Conservation (phyloP, 768 basidiomycete species). For the Holtermanniella nyarrowii region DNA sequence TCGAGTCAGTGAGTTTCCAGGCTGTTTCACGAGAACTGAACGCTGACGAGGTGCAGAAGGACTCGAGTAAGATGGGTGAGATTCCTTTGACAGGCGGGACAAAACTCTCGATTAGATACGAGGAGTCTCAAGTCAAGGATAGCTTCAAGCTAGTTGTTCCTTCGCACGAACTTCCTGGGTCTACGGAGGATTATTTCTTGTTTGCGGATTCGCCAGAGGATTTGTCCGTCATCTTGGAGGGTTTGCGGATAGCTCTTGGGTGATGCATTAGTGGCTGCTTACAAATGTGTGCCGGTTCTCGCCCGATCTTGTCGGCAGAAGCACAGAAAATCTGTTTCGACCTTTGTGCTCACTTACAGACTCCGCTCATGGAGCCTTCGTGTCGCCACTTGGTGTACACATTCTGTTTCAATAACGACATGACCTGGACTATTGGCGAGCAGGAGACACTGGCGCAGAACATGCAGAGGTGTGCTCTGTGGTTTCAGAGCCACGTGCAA, state of each 20-base stretch:
- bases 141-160: slow-evolving; percentile 27
- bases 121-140: slow-evolving; percentile 31
- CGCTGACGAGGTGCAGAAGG: slow-evolving; percentile 14
- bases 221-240: slow-evolving; percentile 24
- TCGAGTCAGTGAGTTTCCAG: slow-evolving; percentile 23
- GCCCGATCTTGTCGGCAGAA: no score
- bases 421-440: no score
- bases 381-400: no score
- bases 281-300: no score
- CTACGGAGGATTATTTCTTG: not conserved
- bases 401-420: no score
- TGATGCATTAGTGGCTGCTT: no score
- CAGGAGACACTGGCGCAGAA: no score
- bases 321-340: no score
- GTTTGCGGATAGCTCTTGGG: slow-evolving; percentile 9
- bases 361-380: no score
- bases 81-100: slow-evolving; percentile 12
- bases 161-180: slow-evolving; percentile 18
- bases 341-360: no score
- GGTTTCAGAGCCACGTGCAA: no score
- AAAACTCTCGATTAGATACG: slow-evolving; percentile 19
- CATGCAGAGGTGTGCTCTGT: no score
- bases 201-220: slow-evolving; percentile 33
- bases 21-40: not conserved
- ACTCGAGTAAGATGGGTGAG: slow-evolving; percentile 19